Conservation (phyloP, 495 filamentous ascomycete genomes). For the Bryoglossum gracile region DNA sequence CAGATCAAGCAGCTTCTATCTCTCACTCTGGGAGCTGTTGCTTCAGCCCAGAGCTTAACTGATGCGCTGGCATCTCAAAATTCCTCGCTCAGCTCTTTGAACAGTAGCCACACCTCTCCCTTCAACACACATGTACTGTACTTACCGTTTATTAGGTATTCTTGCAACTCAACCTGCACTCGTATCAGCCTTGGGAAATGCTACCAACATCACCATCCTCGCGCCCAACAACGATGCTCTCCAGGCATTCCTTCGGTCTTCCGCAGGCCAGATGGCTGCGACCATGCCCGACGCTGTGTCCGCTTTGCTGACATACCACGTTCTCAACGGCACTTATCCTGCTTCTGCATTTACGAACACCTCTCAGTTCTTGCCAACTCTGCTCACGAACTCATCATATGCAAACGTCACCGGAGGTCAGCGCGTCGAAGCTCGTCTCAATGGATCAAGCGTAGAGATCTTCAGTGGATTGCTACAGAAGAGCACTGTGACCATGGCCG, state of each 20-base stretch:
- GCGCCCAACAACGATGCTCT: constrained; percentile 57
- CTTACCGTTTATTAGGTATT: constrained; percentile 21
- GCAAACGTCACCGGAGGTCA: constrained; percentile 34
- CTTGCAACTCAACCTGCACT: constrained; percentile 34
- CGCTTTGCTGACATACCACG: constrained; percentile 57
- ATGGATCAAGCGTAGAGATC: constrained; percentile 30
- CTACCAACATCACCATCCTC: constrained; percentile 53
- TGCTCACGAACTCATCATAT: constrained; percentile 43
- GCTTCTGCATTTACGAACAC: constrained; percentile 34
- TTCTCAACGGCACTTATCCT: constrained; percentile 49
- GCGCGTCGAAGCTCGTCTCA: constrained; percentile 24
- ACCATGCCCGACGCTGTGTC: constrained; percentile 31
- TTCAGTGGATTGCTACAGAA: constrained; percentile 30
- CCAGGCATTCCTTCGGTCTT: constrained; percentile 28
- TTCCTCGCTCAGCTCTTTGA: constrained; percentile 31
- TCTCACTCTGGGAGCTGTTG: constrained; percentile 18
- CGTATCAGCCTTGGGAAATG: constrained; percentile 29
- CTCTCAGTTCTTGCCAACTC: constrained; percentile 45
- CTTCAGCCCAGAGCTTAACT: constrained; percentile 28
- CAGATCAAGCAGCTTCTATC: constrained; percentile 30
- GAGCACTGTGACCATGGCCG: constrained; percentile 30
- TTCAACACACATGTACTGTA: background rate
- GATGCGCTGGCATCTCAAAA: constrained; percentile 28
- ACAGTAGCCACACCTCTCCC: constrained; percentile 15
- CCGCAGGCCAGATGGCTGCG: constrained; percentile 19